A percentile compares a stretch with the other conserved stretches of the same genome.
Evolutionary conservation across 164 flowering plant species (phyloP).

Genomic region (Macadamia tetraphylla): DNA sequence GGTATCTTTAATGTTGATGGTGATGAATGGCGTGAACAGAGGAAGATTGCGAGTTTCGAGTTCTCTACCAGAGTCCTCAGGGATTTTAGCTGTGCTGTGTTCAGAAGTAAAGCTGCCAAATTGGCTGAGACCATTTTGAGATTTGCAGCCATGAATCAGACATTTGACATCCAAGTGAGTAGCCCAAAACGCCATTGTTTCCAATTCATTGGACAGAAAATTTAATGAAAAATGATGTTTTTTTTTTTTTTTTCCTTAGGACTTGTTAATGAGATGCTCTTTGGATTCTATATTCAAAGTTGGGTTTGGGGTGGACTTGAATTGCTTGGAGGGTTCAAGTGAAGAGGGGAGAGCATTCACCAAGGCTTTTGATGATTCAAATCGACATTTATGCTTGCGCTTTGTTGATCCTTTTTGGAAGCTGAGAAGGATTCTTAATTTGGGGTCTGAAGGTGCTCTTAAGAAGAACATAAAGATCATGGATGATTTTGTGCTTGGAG

Average conservation of each 20-base stretch:
- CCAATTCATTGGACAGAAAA: too few species aligned
- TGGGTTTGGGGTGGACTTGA: too few species aligned
- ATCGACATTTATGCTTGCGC: conserved; percentile 33
- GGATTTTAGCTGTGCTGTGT: conserved; percentile 49
- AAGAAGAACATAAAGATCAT: conserved; percentile 37
- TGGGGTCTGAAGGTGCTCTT: conserved; percentile 53
- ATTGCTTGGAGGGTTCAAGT: too few species aligned
- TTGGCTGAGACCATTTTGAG: conserved; percentile 33
- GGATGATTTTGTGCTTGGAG: conserved; percentile 12
- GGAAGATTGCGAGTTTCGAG: conserved; percentile 24
- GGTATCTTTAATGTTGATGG: conserved; percentile 63
- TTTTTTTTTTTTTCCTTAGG: conserved; percentile 28
- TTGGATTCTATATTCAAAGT: too few species aligned
- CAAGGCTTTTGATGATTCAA: conserved; percentile 49
- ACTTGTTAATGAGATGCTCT: conserved; percentile 51
- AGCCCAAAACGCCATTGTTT: too few species aligned
- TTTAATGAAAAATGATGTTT: not conserved
- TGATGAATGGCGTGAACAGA: conserved; percentile 54
- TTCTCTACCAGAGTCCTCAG: conserved; percentile 50
- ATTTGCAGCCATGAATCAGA: conserved; percentile 22
- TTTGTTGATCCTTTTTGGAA: conserved; percentile 68
- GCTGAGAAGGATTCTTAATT: conserved; percentile 47
- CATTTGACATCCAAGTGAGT: conserved; percentile 47
- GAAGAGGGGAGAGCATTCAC: conserved; percentile 49
- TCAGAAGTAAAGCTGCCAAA: conserved; percentile 35